These are phyloP conservation scores for Suillus tomentosus DNA, from an alignment of 768 basidiomycete species.

Conservation along the genomic window DNA sequence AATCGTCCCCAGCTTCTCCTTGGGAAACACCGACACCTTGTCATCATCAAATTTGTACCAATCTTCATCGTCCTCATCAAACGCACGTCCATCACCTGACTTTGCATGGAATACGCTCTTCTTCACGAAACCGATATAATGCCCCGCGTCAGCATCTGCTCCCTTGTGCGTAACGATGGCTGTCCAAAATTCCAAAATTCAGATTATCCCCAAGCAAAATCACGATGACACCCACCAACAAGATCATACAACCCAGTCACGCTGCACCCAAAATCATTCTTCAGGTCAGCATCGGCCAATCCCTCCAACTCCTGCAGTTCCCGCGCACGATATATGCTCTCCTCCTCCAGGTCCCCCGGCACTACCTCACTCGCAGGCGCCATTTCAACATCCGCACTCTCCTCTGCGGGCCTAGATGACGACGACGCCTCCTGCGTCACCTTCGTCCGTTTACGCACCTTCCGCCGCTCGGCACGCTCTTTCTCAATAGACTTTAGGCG, in stretches of 20 bases:
- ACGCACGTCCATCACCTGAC: constrained; percentile 20
- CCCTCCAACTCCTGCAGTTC: constrained; percentile 68
- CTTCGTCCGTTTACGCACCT: constrained; percentile 79
- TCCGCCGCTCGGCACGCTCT: constrained; percentile 80
- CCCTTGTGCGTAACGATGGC: constrained; percentile 98
- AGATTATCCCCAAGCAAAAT: not conserved
- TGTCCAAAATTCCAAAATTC: constrained; percentile 29
- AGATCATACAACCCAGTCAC: constrained; percentile 87
- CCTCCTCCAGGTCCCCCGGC: constrained; percentile 53
- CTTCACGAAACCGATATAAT: constrained; percentile 93
- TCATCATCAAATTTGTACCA: constrained; percentile 99
- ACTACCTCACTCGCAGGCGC: constrained; percentile 21
- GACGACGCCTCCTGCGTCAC: constrained; percentile 22
- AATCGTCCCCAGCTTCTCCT: constrained; percentile 79
- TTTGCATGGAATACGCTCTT: constrained; percentile 62
- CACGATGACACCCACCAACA: constrained; percentile 58
- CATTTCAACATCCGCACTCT: constrained; percentile 55
- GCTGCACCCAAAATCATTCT: constrained; percentile 72
- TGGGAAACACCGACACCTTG: constrained; percentile 83
- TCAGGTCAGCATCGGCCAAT: constrained; percentile 64
- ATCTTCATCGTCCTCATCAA: constrained; percentile 67
- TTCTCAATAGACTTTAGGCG: constrained; percentile 80
- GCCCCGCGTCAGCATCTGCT: constrained; percentile 89
- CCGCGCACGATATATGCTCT: constrained; percentile 58
- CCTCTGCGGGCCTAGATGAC: constrained; percentile 24